phyloP scores from a whole-genome alignment of 371 early-diverging fungal species.

The Mortierella sp. region DNA sequence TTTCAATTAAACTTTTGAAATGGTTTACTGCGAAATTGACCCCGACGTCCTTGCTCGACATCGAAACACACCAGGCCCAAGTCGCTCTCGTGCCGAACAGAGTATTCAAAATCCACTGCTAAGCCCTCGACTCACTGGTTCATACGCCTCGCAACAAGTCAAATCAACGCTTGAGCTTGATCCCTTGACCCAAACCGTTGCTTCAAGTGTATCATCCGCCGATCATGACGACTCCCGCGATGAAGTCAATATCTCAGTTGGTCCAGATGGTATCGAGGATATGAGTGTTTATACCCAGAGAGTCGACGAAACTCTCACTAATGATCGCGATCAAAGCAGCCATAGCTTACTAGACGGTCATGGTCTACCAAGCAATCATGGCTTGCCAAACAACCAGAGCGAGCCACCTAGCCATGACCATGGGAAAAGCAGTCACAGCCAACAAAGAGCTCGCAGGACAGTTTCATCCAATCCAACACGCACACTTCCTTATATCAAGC shows the following conservation, averaged over 20 bases:
- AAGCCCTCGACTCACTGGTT: background rate
- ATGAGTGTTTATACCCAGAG: background rate
- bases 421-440: background rate
- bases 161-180: background rate
- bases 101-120: background rate
- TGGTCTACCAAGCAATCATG: background rate
- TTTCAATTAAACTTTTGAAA: background rate
- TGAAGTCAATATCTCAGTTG: background rate
- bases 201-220: background rate
- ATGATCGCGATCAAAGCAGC: background rate
- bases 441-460: background rate
- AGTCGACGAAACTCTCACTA: background rate
- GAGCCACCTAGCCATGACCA: background rate
- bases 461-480: background rate
- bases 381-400: background rate
- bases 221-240: background rate
- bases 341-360: background rate
- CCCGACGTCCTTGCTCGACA: background rate
- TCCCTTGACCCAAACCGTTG: background rate
- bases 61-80: background rate
- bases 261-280: background rate
- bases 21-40: slow-evolving; percentile 1
- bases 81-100: background rate
- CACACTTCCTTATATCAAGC: background rate
- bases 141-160: background rate